Evolutionary conservation across 306 rosid species (phyloP), one percentile per base, ranked within the genome.

Genomic region (Ziziphus jujuba): DNA sequence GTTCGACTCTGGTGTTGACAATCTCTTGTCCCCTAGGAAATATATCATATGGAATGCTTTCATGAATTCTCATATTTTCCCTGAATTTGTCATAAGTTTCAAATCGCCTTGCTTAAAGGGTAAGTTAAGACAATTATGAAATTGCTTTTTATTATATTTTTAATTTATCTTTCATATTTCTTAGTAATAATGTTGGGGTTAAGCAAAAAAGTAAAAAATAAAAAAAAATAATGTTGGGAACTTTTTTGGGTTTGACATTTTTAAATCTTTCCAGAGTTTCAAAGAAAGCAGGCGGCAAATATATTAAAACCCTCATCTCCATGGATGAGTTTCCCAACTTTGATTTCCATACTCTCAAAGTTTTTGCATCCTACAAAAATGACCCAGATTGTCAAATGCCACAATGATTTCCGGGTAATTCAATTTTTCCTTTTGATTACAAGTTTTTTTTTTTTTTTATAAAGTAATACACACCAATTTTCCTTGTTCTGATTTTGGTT

Each of bases 1-100:
- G 9, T 81, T 69, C 28, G 92, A 86, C 38, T 66, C 82, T 0
- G 96, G 85, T 0, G 87, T 82, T 2, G 96, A 89, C 43, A 66
- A 70, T 65, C 60, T 70, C 19, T 11, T 13, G 7, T 51, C 34
- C 21, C 92, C 92, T 0, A 84, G 9, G 40, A 76, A 50, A 57
- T 74, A 73, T 9, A 68, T 78, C 7, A 64, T 89, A 16, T 82
- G 90, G 92, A 61, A 57, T 77, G 45, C 90, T 80, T 70, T 48
- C 61, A 82, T 86, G 84, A 82, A 86, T 75, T 68, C 88, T 33
- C 71, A 79, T 58, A 75, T 89, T 48, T 68, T 67, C 40, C 90
- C 88, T 5, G n/a, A 8, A 15, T 82, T 66, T 55, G 65, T 84
- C 24, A 3, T 89, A 25, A 84, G 74, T 75, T 89, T 84, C 85